Evolutionary conservation across 768 basidiomycete species (phyloP).

Genomic region (Mycena rebaudengoi): DNA sequence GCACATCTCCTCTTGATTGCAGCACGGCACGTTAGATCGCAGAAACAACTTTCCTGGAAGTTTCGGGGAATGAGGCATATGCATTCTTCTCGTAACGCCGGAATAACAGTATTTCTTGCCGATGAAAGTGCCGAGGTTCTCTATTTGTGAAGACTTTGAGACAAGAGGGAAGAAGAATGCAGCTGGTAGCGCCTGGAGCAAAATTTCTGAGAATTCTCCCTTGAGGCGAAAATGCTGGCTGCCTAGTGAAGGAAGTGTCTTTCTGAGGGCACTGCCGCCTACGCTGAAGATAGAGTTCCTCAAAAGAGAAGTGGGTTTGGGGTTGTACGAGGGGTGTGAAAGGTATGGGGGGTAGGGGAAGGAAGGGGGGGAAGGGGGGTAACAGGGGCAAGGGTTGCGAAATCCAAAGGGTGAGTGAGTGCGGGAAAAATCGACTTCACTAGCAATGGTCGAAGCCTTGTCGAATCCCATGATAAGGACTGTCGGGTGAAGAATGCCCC

Average conservation of each 20-base stretch:
- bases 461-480: slow-evolving; percentile 6
- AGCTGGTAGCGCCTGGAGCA: neutral
- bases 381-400: too few relatives aligned
- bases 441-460: neutral
- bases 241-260: neutral
- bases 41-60: neutral
- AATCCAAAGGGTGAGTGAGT: too few relatives aligned
- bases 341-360: too few relatives aligned
- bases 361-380: too few relatives aligned
- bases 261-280: neutral
- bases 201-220: neutral
- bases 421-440: too few relatives aligned
- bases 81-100: neutral
- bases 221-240: neutral
- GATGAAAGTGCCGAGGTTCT: neutral
- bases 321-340: too few relatives aligned
- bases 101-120: neutral
- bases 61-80: slow-evolving; percentile 1
- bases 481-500: neutral
- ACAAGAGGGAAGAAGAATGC: neutral
- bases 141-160: neutral
- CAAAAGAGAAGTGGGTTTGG: neutral
- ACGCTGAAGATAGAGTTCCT: neutral
- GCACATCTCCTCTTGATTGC: slow-evolving; percentile 1
- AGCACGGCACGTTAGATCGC: neutral